Evolutionary conservation across 352 stramenopile genomes (phyloP).

Genomic region (Pythium graminicola): DNA sequence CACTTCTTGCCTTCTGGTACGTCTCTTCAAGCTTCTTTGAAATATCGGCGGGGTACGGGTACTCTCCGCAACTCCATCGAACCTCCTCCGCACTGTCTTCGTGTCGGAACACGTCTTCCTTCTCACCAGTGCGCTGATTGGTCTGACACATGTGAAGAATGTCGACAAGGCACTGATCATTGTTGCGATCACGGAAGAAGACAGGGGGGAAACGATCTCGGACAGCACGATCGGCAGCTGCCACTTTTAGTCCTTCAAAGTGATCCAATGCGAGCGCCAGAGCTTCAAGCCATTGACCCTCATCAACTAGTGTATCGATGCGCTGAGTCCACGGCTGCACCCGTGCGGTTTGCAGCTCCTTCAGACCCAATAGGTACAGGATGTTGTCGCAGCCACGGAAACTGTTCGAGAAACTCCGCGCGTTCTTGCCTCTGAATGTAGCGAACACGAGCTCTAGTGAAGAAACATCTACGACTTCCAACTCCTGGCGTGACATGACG

Average conservation of each 20-base stretch:
- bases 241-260: slow-evolving; percentile 89
- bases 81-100: slow-evolving; percentile 72
- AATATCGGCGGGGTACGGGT: slow-evolving; percentile 70
- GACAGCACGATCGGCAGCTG: slow-evolving; percentile 67
- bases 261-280: slow-evolving; percentile 94
- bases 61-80: slow-evolving; percentile 74
- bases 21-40: slow-evolving; percentile 82
- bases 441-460: slow-evolving; percentile 92
- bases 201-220: slow-evolving; percentile 81
- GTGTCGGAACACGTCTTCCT: slow-evolving; percentile 74
- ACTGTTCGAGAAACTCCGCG: slow-evolving; percentile 76
- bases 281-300: slow-evolving; percentile 96
- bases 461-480: slow-evolving; percentile 93
- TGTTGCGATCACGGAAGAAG: slow-evolving; percentile 85
- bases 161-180: slow-evolving; percentile 86
- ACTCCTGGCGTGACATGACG: slow-evolving; percentile 92
- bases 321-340: slow-evolving; percentile 90
- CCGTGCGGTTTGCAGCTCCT: slow-evolving; percentile 88
- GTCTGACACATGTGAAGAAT: slow-evolving; percentile 89
- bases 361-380: slow-evolving; percentile 89
- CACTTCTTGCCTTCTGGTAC: slow-evolving; percentile 74
- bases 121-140: slow-evolving; percentile 82
- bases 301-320: slow-evolving; percentile 92
- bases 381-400: slow-evolving; percentile 92
- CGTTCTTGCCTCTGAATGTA: slow-evolving; percentile 84